phyloP scores from a whole-genome alignment of 179 eudicot species.

The Sideroxylon spinosum region DNA sequence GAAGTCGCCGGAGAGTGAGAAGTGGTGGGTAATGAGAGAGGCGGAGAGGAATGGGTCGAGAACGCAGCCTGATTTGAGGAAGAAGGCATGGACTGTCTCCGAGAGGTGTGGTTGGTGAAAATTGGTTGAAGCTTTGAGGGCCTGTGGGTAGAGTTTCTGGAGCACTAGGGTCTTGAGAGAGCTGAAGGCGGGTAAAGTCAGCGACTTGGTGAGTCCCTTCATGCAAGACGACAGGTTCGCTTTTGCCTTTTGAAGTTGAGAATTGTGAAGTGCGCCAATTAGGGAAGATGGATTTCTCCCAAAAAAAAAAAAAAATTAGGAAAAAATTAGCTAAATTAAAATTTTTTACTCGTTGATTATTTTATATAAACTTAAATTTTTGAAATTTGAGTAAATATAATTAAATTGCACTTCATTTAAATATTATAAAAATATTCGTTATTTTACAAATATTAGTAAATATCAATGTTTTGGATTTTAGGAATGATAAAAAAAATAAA shows the following conservation, averaged over 20 bases:
- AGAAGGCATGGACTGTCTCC: constrained; percentile 33
- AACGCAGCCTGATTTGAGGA: constrained; percentile 39
- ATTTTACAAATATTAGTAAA: too few species aligned
- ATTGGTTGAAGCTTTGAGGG: constrained; percentile 38
- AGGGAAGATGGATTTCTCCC: too few species aligned
- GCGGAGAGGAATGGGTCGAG: constrained; percentile 42
- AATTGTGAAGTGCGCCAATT: neutral
- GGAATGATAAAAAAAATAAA: too few species aligned
- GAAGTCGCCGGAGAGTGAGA: constrained; percentile 38
- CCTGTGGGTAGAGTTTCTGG: constrained; percentile 38
- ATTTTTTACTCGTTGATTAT: too few species aligned
- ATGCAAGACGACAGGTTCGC: constrained; percentile 23
- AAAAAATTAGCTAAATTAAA: too few species aligned
- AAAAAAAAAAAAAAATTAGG: too few species aligned
- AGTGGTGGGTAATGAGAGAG: constrained; percentile 44
- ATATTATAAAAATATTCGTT: too few species aligned
- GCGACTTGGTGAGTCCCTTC: constrained; percentile 30
- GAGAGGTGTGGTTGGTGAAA: constrained; percentile 32
- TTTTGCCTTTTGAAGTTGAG: neutral
- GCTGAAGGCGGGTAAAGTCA: neutral
- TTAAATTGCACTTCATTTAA: too few species aligned
- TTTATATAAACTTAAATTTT: too few species aligned
- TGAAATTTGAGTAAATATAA: too few species aligned
- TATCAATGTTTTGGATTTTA: too few species aligned
- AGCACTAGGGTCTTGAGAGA: constrained; percentile 28